Percentiles rank a stretch among this genome's conserved stretches.
Conservation (phyloP, 2,329 filamentous ascomycete species). For the Fusarium piperis region DNA sequence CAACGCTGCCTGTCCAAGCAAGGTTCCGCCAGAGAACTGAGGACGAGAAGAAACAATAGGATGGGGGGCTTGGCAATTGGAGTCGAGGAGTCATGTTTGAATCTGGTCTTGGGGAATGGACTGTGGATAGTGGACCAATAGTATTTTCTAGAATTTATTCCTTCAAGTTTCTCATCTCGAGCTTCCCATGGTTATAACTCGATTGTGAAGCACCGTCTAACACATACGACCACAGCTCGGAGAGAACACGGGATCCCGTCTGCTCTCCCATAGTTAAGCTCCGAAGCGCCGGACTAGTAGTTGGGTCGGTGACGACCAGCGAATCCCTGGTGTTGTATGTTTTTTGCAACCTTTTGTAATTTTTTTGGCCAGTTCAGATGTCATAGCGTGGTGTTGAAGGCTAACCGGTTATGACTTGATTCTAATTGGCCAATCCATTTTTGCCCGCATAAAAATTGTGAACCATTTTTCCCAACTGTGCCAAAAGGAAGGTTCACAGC, state of each 20-base stretch:
- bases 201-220: background rate
- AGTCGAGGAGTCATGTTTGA: background rate
- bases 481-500: background rate
- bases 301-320: constrained; percentile 29
- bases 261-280: constrained; percentile 26
- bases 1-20: constrained; percentile 1
- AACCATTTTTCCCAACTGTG: background rate
- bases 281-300: constrained; percentile 26
- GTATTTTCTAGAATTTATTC: background rate
- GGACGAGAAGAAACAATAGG: background rate
- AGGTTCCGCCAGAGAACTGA: constrained; percentile 1
- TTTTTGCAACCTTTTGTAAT: background rate
- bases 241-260: constrained; percentile 29
- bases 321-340: constrained; percentile 30
- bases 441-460: background rate
- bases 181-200: background rate
- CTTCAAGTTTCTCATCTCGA: background rate
- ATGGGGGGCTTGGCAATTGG: background rate
- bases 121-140: background rate
- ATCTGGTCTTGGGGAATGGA: background rate
- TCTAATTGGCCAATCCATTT: background rate
- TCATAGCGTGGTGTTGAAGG: background rate
- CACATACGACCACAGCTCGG: constrained; percentile 29
- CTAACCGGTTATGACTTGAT: background rate
- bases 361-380: background rate